Conservation (phyloP, 495 filamentous ascomycete species). For the Beverwykella pulmonaria region DNA sequence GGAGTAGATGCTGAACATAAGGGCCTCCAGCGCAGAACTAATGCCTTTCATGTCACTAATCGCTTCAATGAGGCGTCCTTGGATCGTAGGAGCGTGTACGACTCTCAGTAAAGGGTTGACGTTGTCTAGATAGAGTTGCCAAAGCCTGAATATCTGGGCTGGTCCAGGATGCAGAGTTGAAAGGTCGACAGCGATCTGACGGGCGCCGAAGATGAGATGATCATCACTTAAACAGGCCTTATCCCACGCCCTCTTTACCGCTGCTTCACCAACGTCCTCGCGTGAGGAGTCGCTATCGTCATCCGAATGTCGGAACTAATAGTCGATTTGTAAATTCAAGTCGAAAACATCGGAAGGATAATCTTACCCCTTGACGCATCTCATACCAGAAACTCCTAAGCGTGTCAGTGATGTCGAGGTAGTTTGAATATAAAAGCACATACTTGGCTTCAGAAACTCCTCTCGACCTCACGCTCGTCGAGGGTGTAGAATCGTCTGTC, state of each 20-base stretch:
- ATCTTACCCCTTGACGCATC: constrained; percentile 55
- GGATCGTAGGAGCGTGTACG: constrained; percentile 39
- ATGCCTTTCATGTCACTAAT: constrained; percentile 41
- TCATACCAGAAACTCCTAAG: constrained; percentile 54
- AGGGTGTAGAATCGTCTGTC: constrained; percentile 13
- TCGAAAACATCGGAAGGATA: no score
- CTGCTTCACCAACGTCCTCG: constrained; percentile 44
- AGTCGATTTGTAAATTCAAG: no score
- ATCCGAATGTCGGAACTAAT: constrained; percentile 27
- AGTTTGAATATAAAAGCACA: constrained; percentile 40
- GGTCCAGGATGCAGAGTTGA: constrained; percentile 53
- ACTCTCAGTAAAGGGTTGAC: constrained; percentile 41
- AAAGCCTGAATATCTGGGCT: constrained; percentile 47
- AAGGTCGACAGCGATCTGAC: constrained; percentile 48
- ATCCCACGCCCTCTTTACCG: constrained; percentile 53
- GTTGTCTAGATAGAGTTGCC: constrained; percentile 43
- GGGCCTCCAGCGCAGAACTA: constrained; percentile 45
- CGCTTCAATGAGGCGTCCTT: constrained; percentile 48
- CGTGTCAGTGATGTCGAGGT: constrained; percentile 33
- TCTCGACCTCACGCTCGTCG: constrained; percentile 42
- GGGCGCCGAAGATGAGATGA: constrained; percentile 56
- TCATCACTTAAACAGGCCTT: constrained; percentile 47
- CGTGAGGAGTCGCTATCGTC: constrained; percentile 43
- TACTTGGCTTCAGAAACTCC: constrained; percentile 47
- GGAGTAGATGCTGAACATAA: constrained; percentile 64